Evolutionary conservation across 495 filamentous ascomycete genomes (phyloP).

Genomic region (Aspergillus incahuasiensis): DNA sequence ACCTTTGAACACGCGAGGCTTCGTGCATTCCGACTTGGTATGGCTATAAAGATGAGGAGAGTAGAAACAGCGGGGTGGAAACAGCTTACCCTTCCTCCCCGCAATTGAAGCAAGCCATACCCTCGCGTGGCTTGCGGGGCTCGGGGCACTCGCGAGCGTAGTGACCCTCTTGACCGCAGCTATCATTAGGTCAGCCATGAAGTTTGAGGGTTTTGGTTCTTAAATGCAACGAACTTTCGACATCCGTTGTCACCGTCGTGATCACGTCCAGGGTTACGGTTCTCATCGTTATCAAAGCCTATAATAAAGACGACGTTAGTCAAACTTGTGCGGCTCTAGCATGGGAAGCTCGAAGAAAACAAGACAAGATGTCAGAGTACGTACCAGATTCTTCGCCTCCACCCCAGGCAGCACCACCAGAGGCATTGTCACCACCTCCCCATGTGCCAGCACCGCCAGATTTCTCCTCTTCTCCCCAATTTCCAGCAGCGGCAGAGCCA

Average conservation of each 20-base stretch:
- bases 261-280: constrained; percentile 14
- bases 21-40: constrained; percentile 61
- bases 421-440: background rate
- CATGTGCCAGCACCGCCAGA: background rate
- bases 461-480: background rate
- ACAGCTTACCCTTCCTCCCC: constrained; percentile 60
- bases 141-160: constrained; percentile 56
- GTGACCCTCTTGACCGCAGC: constrained; percentile 51
- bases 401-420: background rate
- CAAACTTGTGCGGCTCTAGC: too few relatives aligned
- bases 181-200: constrained; percentile 21
- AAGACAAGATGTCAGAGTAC: too few relatives aligned
- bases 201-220: background rate
- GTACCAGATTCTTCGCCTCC: constrained; percentile 5
- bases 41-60: constrained; percentile 42
- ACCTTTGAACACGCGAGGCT: constrained; percentile 62
- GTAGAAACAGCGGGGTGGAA: background rate
- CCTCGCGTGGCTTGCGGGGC: constrained; percentile 42
- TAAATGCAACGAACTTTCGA: constrained; percentile 41
- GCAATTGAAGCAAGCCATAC: constrained; percentile 72
- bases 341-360: too few relatives aligned
- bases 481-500: background rate
- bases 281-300: constrained; percentile 17
- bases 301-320: background rate
- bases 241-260: constrained; percentile 28